phyloP scores from a whole-genome alignment of 2,329 filamentous ascomycete genomes.

The Phoma sp. region DNA sequence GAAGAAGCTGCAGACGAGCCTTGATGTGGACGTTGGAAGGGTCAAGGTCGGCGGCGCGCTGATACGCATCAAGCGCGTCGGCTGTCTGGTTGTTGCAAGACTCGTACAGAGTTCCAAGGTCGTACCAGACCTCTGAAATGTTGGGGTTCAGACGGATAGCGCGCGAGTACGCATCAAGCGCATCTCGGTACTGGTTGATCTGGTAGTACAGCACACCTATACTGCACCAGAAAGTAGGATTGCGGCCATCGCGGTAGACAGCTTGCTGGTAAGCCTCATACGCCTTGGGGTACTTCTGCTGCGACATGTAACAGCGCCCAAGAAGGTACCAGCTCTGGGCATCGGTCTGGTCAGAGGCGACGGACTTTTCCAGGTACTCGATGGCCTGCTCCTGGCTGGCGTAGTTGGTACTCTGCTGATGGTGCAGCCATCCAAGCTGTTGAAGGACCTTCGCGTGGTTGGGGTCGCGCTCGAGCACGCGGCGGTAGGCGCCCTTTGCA shows the following conservation, averaged over 20 bases:
- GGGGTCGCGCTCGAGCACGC: conserved; percentile 91
- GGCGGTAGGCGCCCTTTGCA: conserved; percentile 89
- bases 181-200: conserved; percentile 99
- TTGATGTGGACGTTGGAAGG: conserved; percentile 95
- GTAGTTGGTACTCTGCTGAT: conserved; percentile 92
- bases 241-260: conserved; percentile 95
- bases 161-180: conserved; percentile 94
- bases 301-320: conserved; percentile 98
- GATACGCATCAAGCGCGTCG: conserved; percentile 94
- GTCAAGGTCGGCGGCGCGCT: conserved; percentile 91
- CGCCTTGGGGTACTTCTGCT: conserved; percentile 97
- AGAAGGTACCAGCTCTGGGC: conserved; percentile 99
- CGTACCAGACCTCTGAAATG: conserved; percentile 99
- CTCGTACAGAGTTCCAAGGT: conserved; percentile 95
- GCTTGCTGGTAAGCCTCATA: conserved; percentile 99
- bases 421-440: conserved; percentile 96
- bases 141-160: conserved; percentile 96
- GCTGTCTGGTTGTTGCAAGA: conserved; percentile 99
- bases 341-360: conserved; percentile 89
- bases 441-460: conserved; percentile 98
- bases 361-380: conserved; percentile 95
- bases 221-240: conserved; percentile 99
- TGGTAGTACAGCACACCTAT: conserved; percentile 99
- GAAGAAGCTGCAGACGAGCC: conserved; percentile 85
- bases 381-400: conserved; percentile 94